Evolutionary conservation across 371 early-diverging fungal species (phyloP).

Genomic region (Dinochytrium kinnereticum): DNA sequence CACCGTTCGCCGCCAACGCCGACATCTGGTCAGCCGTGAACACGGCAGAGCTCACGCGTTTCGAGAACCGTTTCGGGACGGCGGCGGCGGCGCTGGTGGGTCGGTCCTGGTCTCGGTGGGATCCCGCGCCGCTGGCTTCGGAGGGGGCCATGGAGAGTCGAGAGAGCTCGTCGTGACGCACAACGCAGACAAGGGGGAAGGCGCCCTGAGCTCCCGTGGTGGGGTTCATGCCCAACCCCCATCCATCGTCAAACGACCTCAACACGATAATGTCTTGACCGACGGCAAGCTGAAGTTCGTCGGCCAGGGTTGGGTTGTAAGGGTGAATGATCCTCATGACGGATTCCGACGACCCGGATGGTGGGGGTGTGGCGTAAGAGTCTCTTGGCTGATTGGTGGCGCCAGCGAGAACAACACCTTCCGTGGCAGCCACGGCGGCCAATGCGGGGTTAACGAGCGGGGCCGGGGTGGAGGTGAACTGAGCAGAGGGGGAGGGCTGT

Average conservation of each 20-base stretch:
- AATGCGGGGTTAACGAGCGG: background rate
- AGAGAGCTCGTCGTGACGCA: constrained; percentile 24
- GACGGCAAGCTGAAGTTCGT: constrained; percentile 48
- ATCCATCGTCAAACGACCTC: constrained; percentile 55
- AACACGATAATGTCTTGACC: constrained; percentile 47
- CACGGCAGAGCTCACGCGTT: background rate
- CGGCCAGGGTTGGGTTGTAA: constrained; percentile 44
- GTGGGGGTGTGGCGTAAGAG: background rate
- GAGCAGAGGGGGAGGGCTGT: constrained; percentile 2
- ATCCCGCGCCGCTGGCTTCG: background rate
- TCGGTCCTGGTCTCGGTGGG: too few species aligned
- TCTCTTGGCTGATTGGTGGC: too few species aligned
- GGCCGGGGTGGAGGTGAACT: background rate
- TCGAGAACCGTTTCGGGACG: constrained; percentile 7
- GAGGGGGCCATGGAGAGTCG: background rate
- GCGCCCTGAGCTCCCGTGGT: constrained; percentile 49
- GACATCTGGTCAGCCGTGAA: constrained; percentile 3
- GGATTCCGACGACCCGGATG: constrained; percentile 10
- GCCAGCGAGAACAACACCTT: too few species aligned
- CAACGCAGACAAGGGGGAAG: constrained; percentile 55
- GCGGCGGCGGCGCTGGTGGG: background rate
- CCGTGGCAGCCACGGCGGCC: background rate
- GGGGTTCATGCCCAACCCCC: constrained; percentile 52
- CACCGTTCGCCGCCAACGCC: background rate
- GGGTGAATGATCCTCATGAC: constrained; percentile 46